Conservation (phyloP, 805 yeast genomes). For the Pichia scutulata region DNA sequence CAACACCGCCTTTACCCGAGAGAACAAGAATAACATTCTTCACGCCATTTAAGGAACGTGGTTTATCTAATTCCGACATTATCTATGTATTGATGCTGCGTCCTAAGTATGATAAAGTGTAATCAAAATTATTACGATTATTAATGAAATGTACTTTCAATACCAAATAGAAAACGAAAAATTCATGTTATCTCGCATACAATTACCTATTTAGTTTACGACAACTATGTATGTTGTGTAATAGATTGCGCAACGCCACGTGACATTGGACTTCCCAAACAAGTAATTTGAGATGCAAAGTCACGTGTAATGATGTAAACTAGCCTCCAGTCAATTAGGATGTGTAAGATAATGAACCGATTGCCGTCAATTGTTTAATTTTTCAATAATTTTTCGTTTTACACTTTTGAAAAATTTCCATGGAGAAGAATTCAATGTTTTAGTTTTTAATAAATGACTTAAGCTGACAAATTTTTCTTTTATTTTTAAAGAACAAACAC, state of each 20-base stretch:
- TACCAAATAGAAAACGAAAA: neutral
- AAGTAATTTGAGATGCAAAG: neutral
- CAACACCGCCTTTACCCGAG: constrained; percentile 97
- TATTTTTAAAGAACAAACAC: neutral
- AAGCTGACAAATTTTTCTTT: neutral
- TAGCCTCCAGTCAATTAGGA: neutral
- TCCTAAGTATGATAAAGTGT: neutral
- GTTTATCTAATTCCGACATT: constrained; percentile 17
- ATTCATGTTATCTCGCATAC: neutral
- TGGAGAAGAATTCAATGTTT: neutral
- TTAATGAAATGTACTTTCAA: neutral
- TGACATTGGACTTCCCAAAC: neutral
- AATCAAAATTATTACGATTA: neutral
- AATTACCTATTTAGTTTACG: neutral
- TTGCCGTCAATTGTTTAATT: neutral
- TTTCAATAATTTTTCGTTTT: neutral
- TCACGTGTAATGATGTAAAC: neutral
- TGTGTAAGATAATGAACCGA: neutral
- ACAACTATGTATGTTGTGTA: neutral
- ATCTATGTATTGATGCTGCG: neutral
- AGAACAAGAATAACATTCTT: constrained; percentile 75
- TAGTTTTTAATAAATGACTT: neutral
- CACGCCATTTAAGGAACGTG: constrained; percentile 36
- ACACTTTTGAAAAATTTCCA: neutral
- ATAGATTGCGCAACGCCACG: neutral